Evolutionary conservation across 345 rosid genomes (phyloP), one percentile per base, ranked within the genome.

Genomic region (Eucalyptus pauciflora): DNA sequence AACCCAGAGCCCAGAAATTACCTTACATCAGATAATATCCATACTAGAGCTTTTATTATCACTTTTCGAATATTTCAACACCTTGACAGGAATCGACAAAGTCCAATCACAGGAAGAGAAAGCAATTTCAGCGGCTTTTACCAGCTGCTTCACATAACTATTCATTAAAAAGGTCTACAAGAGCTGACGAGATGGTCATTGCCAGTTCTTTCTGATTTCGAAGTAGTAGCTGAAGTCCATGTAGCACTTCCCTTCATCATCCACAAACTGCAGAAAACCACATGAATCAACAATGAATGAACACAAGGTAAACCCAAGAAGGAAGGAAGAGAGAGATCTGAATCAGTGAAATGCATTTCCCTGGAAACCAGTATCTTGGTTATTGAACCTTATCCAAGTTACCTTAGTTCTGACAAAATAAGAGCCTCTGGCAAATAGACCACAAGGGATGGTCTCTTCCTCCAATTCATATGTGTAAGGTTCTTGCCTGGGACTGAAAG

Each of bases 141-240:
- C 85, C 85, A 22, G 85, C 85, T 76, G 83, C 43, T 37, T 76
- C 83, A 20, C 48, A 76, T 76, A 5, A 33, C 83, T 37, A 20
- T 37, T 76, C 83, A 76, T 76, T 76, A 20, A 20, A 76, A 41
- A 6, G 27, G 83, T 41, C 27, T 37, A 37, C 83, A 37, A 29
- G 87, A 50, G 87, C 27, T 5, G 46, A 37, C 33, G 14, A 46
- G 60, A 43, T 2, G 6, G 80, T 88, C 80, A 91, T 37, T 89
- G 88, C 93, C 93, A 92, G n/a, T 89, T 89, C 92, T 90, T 92
- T 25, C 91, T 90, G 49, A 92, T 92, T 88, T 92, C 92, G 24
- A 92, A 92, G 90, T 54, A 88, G 93, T 92, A 92, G 52, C 88
- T 89, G 86, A 89, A 88, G 81, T 92, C 91, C 90, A 92, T 43